Base-by-base conservation (phyloP, 2,329 filamentous ascomycete genomes). In the Botryotinia convoluta region DNA sequence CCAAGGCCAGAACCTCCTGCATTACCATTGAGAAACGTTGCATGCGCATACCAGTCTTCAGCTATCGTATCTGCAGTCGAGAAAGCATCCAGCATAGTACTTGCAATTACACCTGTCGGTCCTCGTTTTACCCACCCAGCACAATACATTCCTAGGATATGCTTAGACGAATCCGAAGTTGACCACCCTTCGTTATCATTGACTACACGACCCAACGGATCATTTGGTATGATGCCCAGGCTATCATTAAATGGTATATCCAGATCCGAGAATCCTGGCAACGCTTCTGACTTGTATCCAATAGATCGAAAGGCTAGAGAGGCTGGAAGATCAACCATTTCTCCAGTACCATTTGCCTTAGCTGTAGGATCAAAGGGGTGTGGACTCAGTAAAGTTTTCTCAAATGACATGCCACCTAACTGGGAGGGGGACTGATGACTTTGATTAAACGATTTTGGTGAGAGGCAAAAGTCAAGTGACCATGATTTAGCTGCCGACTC, bases 121-220 rank as follows among this genome's bases (percentile, higher is more conserved):
- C 96, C 96, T 51, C 92, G 89, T 84, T 98, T 98, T 16, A 98
- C 94, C 96, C 96, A 99, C 0, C 96, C 96, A 26, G 95, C 93
- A 77, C 94, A 97, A 83, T 99, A 99, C 42, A 97, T 82, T 0
- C 95, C 94, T 0, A 91, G 89, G 0, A 92, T 79, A 68, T 72
- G 75, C 32, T 73, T 75, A 18, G 74, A 71, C 26, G 74, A 72
- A 48, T 45, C 73, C 32, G 74, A 59, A 16, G 71, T 73, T 26
- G 75, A 59, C 51, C 76, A 74, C 5, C 63, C 71, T 29, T 76
- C 71, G 42, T 73, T 65, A 4, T 74, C 61, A 60, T 77, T 73
- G 7, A 89, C 84, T 32, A 97, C 89, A 69, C 96, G 90, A 0
- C 96, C 96, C 45, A 89, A 84, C 1, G 91, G 88, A 80, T 98